These are phyloP conservation scores for Protostelium mycophagum DNA, from an alignment of 78 protist species.

Conservation along the genomic window DNA sequence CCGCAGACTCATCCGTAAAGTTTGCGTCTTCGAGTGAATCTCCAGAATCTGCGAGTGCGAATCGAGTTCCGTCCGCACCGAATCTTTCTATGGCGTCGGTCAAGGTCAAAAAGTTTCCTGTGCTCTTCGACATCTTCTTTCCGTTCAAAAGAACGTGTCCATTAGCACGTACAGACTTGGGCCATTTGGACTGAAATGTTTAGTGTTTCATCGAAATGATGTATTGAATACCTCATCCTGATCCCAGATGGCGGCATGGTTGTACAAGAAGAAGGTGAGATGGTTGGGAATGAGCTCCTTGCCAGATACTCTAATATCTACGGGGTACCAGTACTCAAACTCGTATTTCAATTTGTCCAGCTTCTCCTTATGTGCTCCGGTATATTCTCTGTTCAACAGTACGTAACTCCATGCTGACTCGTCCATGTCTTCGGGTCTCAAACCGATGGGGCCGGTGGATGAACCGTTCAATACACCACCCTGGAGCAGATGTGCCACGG, in stretches of 20 bases:
- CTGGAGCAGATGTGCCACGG: slow-evolving; percentile 95
- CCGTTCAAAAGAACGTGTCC: slow-evolving; percentile 92
- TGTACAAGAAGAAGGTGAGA: slow-evolving; percentile 96
- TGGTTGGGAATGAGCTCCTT: slow-evolving; percentile 98
- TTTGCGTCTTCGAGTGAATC: slow-evolving; percentile 98
- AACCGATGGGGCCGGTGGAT: slow-evolving; percentile 50
- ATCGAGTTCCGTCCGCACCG: slow-evolving; percentile 90
- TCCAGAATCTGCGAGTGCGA: slow-evolving; percentile 98
- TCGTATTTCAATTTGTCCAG: slow-evolving; percentile 75
- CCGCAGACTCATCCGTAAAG: slow-evolving; percentile 80
- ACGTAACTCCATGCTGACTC: slow-evolving; percentile 72
- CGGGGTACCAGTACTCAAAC: slow-evolving; percentile 97
- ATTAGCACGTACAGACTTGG: slow-evolving; percentile 87
- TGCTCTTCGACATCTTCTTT: slow-evolving; percentile 98
- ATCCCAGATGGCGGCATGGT: slow-evolving; percentile 96
- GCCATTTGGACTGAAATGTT: slow-evolving; percentile 54
- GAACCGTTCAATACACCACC: slow-evolving; percentile 74
- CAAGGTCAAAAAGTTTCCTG: slow-evolving; percentile 98
- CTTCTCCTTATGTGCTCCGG: slow-evolving; percentile 50
- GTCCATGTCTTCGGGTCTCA: slow-evolving; percentile 76
- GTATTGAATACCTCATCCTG: background rate
- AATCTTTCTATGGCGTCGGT: slow-evolving; percentile 41
- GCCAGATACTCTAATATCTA: slow-evolving; percentile 97
- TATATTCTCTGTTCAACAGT: slow-evolving; percentile 23
- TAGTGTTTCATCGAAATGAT: background rate